A percentile compares a stretch with the other conserved stretches of the same genome.
These are phyloP conservation scores for Cyberlindnera mycetangii DNA, from an alignment of 805 yeast genomes.

Conservation along the genomic window DNA sequence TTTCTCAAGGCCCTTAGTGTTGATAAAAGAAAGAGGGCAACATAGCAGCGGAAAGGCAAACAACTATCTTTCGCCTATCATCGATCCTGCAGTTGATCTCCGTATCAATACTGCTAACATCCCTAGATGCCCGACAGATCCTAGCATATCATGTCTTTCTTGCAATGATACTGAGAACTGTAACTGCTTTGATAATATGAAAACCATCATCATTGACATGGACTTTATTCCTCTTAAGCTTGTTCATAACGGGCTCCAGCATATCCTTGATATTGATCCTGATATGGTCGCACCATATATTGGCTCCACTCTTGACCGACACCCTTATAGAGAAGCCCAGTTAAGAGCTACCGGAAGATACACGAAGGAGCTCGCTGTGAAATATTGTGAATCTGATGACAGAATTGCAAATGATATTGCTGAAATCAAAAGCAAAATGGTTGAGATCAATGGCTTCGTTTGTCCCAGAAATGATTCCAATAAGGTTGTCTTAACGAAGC, in stretches of 20 bases:
- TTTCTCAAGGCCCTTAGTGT: not conserved
- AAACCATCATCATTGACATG: slow-evolving; percentile 1
- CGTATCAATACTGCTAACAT: not conserved
- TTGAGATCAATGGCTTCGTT: not conserved
- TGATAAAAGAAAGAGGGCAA: slow-evolving; percentile 8
- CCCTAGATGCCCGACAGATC: slow-evolving; percentile 1
- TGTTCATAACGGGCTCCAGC: not conserved
- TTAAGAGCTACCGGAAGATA: not conserved
- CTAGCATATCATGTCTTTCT: not conserved
- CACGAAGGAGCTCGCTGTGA: not conserved
- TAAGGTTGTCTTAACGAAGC: not conserved
- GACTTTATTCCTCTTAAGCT: not conserved
- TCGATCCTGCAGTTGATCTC: slow-evolving; percentile 1
- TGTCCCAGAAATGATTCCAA: not conserved
- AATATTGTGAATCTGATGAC: not conserved
- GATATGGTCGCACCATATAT: not conserved
- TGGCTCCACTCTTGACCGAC: slow-evolving; percentile 2
- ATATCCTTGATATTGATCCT: not conserved
- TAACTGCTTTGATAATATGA: not conserved
- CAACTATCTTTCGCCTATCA: slow-evolving; percentile 1
- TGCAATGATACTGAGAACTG: not conserved
- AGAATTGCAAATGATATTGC: not conserved
- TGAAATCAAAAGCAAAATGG: not conserved
- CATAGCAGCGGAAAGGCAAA: slow-evolving; percentile 3
- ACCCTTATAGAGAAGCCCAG: slow-evolving; percentile 3